phyloP scores from a whole-genome alignment of 257 asterid genomes.

The Striga asiatica region DNA sequence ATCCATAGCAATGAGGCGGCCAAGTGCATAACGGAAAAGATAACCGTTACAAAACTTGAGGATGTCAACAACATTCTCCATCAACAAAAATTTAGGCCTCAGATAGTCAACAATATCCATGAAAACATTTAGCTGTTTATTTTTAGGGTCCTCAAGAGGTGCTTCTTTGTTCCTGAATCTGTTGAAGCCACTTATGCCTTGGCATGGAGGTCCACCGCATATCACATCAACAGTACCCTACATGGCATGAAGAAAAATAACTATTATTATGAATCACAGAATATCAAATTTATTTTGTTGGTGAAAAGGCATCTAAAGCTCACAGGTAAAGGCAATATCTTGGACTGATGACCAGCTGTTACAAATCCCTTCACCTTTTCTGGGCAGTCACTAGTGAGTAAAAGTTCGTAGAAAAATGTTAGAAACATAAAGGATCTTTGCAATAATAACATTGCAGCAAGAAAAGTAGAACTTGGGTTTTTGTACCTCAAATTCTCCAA shows the following conservation, averaged over 20 bases:
- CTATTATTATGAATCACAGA: neutral
- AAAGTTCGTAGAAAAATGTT: neutral
- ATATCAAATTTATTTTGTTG: neutral
- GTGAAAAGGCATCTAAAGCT: slow-evolving; percentile 16
- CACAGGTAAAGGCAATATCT: slow-evolving; percentile 73
- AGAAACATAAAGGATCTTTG: neutral
- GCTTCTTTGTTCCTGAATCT: slow-evolving; percentile 38
- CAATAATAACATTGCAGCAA: neutral
- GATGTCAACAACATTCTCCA: slow-evolving; percentile 87
- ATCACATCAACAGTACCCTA: slow-evolving; percentile 72
- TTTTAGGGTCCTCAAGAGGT: slow-evolving; percentile 57
- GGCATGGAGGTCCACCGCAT: slow-evolving; percentile 97
- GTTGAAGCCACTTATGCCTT: slow-evolving; percentile 86
- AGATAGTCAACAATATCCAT: slow-evolving; percentile 55
- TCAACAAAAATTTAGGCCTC: slow-evolving; percentile 53
- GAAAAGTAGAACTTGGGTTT: neutral
- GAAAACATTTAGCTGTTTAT: slow-evolving; percentile 49
- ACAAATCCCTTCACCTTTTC: slow-evolving; percentile 59
- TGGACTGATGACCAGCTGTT: slow-evolving; percentile 27
- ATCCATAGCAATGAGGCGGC: slow-evolving; percentile 48
- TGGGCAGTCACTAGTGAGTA: slow-evolving; percentile 37
- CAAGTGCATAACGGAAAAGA: slow-evolving; percentile 71
- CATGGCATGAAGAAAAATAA: neutral
- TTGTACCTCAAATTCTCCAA: slow-evolving; percentile 49
- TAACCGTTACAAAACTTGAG: slow-evolving; percentile 48